These are phyloP conservation scores for Teunomyces kruisii DNA, from an alignment of 805 yeast genomes.

Conservation along the genomic window DNA sequence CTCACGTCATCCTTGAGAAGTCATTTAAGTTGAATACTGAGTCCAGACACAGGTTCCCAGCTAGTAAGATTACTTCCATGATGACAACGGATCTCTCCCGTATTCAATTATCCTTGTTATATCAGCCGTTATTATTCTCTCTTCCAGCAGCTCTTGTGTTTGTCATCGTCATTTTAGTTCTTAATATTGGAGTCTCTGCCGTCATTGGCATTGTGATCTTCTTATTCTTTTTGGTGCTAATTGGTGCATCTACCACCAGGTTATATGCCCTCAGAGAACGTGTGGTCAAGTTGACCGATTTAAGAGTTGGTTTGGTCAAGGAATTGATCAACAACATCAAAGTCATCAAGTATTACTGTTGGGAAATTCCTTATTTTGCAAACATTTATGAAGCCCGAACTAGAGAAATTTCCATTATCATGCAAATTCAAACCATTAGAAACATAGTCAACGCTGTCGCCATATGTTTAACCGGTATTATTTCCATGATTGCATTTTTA, in stretches of 20 bases:
- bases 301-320: constrained; percentile 12
- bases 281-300: constrained; percentile 13
- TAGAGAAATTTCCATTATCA: constrained; percentile 11
- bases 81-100: constrained; percentile 17
- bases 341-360: constrained; percentile 19
- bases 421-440: constrained; percentile 14
- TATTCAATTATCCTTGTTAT: constrained; percentile 13
- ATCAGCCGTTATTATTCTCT: constrained; percentile 9
- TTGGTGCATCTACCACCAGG: constrained; percentile 6
- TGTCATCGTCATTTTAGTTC: constrained; percentile 14
- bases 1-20: constrained; percentile 14
- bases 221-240: constrained; percentile 8
- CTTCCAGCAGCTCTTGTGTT: constrained; percentile 13
- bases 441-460: constrained; percentile 12
- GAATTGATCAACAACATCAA: constrained; percentile 17
- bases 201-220: constrained; percentile 16
- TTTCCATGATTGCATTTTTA: constrained; percentile 18
- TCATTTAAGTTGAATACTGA: constrained; percentile 12
- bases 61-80: constrained; percentile 14
- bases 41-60: constrained; percentile 12
- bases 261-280: constrained; percentile 10
- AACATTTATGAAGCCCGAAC: constrained; percentile 10
- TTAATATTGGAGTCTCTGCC: constrained; percentile 17
- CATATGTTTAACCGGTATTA: constrained; percentile 9
- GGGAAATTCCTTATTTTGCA: constrained; percentile 18